phyloP scores from a whole-genome alignment of 768 basidiomycete species.

The Pulveroboletus sp. region DNA sequence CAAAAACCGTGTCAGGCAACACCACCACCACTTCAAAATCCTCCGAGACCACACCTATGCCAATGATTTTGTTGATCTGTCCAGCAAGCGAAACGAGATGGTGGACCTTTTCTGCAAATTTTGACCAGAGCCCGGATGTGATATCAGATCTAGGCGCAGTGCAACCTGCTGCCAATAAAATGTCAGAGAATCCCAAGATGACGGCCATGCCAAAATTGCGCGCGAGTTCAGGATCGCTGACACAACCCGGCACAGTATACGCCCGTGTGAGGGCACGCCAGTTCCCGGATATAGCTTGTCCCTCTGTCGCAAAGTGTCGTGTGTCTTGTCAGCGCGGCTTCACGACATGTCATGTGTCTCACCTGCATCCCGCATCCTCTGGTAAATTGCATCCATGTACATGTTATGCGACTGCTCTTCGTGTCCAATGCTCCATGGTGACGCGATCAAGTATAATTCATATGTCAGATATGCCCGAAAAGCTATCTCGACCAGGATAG shows the following conservation, averaged over 20 bases:
- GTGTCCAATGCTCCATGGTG: slow-evolving; percentile 19
- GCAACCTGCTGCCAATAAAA: slow-evolving; percentile 26
- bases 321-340: not conserved
- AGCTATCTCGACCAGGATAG: slow-evolving; percentile 31
- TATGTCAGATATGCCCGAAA: slow-evolving; percentile 25
- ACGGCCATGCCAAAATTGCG: slow-evolving; percentile 7
- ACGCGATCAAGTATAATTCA: slow-evolving; percentile 17
- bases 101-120: slow-evolving; percentile 39
- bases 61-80: slow-evolving; percentile 35
- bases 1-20: slow-evolving; percentile 9
- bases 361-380: slow-evolving; percentile 32
- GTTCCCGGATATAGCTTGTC: slow-evolving; percentile 38
- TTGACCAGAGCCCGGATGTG: slow-evolving; percentile 35
- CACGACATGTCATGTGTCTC: slow-evolving; percentile 6
- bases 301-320: slow-evolving; percentile 27
- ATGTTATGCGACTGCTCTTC: slow-evolving; percentile 9
- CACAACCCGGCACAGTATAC: slow-evolving; percentile 10
- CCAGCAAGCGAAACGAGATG: slow-evolving; percentile 42
- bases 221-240: slow-evolving; percentile 15
- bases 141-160: slow-evolving; percentile 19
- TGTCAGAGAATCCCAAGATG: slow-evolving; percentile 21
- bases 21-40: slow-evolving; percentile 23
- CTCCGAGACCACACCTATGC: slow-evolving; percentile 21
- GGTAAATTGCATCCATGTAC: slow-evolving; percentile 27
- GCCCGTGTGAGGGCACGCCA: slow-evolving; percentile 39